These are phyloP conservation scores for Calophaca sinica DNA, from an alignment of 306 rosid species.

Conservation along the genomic window DNA sequence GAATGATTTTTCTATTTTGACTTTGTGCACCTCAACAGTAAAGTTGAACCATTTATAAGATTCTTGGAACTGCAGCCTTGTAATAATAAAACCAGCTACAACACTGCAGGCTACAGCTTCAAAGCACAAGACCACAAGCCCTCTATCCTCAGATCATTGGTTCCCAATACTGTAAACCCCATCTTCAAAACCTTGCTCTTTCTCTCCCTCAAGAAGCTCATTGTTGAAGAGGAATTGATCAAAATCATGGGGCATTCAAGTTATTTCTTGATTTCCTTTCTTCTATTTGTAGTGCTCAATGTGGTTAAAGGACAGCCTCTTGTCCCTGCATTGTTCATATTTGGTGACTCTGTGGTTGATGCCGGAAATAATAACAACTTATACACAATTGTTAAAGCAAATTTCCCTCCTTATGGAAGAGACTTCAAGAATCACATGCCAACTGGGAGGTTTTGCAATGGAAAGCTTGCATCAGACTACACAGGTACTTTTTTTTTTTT, in stretches of 20 bases:
- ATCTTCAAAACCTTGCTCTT: conserved; percentile 6
- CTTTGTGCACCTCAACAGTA: conserved; percentile 5
- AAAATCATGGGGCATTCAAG: conserved; percentile 47
- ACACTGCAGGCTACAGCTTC: conserved; percentile 38
- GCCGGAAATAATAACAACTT: conserved; percentile 74
- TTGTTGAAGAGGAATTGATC: conserved; percentile 33
- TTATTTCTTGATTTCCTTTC: conserved; percentile 42
- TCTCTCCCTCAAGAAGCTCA: conserved; percentile 36
- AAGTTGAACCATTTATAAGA: conserved; percentile 46
- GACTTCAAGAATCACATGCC: conserved; percentile 62
- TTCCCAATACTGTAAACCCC: conserved; percentile 49
- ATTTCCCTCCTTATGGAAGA: conserved; percentile 88
- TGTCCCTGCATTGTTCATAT: conserved; percentile 83
- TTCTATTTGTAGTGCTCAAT: conserved; percentile 48
- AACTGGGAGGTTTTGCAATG: conserved; percentile 86
- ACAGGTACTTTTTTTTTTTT: conserved; percentile 53
- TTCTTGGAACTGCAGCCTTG: conserved; percentile 43
- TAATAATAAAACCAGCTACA: conserved; percentile 11
- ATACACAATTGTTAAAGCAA: conserved; percentile 61
- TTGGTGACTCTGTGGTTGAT: conserved; percentile 84
- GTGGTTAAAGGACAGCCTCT: conserved; percentile 62
- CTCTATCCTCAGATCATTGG: neutral
- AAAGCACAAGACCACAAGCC: conserved; percentile 26
- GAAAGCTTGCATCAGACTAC: conserved; percentile 77
- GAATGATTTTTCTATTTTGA: conserved; percentile 32